Evolutionary conservation across 345 rosid genomes (phyloP).

Genomic region (Camelina neglecta): DNA sequence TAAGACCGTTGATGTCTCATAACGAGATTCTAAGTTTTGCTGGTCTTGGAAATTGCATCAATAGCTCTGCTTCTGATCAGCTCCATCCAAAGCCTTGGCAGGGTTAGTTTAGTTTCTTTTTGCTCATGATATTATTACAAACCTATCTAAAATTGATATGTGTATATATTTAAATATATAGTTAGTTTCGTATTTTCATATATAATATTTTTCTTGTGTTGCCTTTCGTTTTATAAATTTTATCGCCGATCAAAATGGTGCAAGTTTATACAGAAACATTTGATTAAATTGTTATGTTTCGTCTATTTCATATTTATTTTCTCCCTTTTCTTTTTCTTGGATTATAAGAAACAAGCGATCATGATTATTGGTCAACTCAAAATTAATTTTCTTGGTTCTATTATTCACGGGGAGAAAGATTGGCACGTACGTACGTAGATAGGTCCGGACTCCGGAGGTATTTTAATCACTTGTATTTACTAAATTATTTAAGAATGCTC

Average conservation of each 20-base stretch:
- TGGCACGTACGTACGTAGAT: constrained; percentile 1
- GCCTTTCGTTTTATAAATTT: constrained; percentile 7
- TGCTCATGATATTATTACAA: constrained; percentile 13
- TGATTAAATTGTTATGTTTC: background rate
- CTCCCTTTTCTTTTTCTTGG: background rate
- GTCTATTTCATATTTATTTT: background rate
- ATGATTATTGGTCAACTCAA: constrained; percentile 28
- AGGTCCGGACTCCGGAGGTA: background rate
- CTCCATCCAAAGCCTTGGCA: constrained; percentile 67
- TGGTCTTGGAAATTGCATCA: constrained; percentile 65
- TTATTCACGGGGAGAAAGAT: background rate
- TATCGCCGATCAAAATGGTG: constrained; percentile 21
- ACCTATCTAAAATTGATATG: constrained; percentile 2
- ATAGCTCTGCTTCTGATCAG: constrained; percentile 51
- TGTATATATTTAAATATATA: background rate
- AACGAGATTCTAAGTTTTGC: constrained; percentile 72
- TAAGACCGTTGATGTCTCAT: constrained; percentile 68
- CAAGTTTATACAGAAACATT: constrained; percentile 28
- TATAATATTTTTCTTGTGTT: constrained; percentile 8
- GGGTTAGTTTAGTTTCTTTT: constrained; percentile 50
- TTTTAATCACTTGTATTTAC: background rate
- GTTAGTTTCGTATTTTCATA: constrained; percentile 14
- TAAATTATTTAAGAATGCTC: no score
- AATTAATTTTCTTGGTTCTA: background rate
- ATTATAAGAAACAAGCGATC: background rate